Evolutionary conservation across 495 filamentous ascomycete species (phyloP), one percentile per base, ranked within the genome.

Genomic region (Mytilinidion resinicola): DNA sequence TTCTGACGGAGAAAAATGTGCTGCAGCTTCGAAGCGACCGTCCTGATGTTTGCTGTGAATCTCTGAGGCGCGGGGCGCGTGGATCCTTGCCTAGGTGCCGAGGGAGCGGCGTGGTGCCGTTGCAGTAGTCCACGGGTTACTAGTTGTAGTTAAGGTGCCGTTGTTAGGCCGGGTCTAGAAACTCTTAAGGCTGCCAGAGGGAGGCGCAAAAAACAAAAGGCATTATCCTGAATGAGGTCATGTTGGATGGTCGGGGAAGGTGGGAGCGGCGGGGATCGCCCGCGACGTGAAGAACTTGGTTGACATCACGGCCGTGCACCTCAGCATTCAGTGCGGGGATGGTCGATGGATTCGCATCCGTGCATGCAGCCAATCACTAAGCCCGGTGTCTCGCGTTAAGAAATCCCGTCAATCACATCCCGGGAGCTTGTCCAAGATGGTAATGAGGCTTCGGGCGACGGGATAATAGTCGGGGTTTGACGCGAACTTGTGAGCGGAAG

Each of bases 351-450:
- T 9, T 19, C 21, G 15, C 17, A 25, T 9, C 33, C 14, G 25
- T 12, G 46, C 46, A 20, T 49, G 46, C 46, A 25, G 39, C 17
- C 19, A 49, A 49, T 48, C 44, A 48, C 21, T n/a, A 19, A 20
- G 21, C 3, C 15, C n/a, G 10, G 19, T 19, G 3, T 48, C 33
- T 19, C 46, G 46, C 33, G 12, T 30, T 6, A 49, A 49, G 15
- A 12, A 49, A 49, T 14, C 14, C 46, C 46, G 46, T 49, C 46
- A 49, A 49, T 49, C 46, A 49, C 15, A 49, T 9, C 17, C 46
- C 25, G 25, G 6, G 25, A 30, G 25, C 25, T 30, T 30, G 25
- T 2, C 25, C 25, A 6, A 30, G 25, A 30, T 30, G 25, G 25
- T 30, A 6, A 3, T 30, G 25, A 30, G 25, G 25, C 25, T 30